phyloP scores from a whole-genome alignment of 441 rosid species.

The Mallotus japonicus region DNA sequence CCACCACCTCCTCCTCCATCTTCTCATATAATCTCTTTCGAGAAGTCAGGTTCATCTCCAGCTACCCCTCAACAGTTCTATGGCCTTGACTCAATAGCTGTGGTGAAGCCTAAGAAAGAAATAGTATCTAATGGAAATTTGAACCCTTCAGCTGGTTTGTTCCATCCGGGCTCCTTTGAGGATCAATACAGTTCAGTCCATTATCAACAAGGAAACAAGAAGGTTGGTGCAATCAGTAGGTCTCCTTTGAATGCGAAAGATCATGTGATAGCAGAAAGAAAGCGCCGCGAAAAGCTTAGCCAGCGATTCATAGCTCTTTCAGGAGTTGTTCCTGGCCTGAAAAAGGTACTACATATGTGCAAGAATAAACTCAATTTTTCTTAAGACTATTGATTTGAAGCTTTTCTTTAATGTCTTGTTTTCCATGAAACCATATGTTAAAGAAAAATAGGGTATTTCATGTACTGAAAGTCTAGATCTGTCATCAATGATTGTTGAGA shows the following conservation, averaged over 20 bases:
- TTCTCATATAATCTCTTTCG: constrained; percentile 49
- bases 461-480: neutral
- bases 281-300: constrained; percentile 59
- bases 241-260: constrained; percentile 31
- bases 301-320: constrained; percentile 53
- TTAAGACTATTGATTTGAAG: neutral
- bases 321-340: constrained; percentile 53
- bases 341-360: constrained; percentile 39
- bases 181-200: constrained; percentile 8
- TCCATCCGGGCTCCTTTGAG: neutral
- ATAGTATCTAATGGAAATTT: neutral
- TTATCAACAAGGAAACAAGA: constrained; percentile 22
- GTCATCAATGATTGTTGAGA: neutral
- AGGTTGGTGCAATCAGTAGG: constrained; percentile 20
- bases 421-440: neutral
- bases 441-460: neutral
- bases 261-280: constrained; percentile 53
- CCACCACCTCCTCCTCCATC: constrained; percentile 40
- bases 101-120: constrained; percentile 4
- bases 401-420: neutral
- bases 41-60: constrained; percentile 30
- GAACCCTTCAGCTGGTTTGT: neutral
- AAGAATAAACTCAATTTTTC: neutral
- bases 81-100: neutral
- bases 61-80: constrained; percentile 19